A percentile compares a stretch with the other conserved stretches of the same genome.
These are phyloP conservation scores for Rhodotorula sp. DNA, from an alignment of 1,284 basidiomycete species.

Conservation along the genomic window DNA sequence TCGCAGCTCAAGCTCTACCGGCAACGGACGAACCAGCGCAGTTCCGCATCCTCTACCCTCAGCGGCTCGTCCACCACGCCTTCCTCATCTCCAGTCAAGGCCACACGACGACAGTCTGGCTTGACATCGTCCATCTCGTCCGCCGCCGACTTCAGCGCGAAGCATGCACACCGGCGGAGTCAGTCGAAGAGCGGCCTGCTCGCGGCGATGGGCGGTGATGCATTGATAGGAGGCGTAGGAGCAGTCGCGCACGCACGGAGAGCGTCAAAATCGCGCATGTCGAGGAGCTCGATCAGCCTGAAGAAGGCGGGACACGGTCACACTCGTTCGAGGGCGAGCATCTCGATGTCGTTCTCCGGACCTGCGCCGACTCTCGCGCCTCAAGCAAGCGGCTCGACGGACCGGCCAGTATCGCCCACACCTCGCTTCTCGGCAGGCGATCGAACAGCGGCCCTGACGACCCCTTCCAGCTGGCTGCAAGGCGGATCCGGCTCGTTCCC, in stretches of 20 bases:
- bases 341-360: slow-evolving; percentile 37
- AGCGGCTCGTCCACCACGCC: slow-evolving; percentile 7
- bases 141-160: slow-evolving; percentile 8
- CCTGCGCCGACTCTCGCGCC: slow-evolving; percentile 2
- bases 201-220: slow-evolving; percentile 10
- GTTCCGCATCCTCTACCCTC: slow-evolving; percentile 12
- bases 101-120: slow-evolving; percentile 12
- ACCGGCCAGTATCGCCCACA: not conserved
- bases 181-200: slow-evolving; percentile 32
- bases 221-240: slow-evolving; percentile 1
- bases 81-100: slow-evolving; percentile 9
- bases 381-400: not conserved
- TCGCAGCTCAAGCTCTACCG: slow-evolving; percentile 38
- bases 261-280: slow-evolving; percentile 22
- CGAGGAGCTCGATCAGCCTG: slow-evolving; percentile 31
- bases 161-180: slow-evolving; percentile 31
- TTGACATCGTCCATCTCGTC: slow-evolving; percentile 15
- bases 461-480: slow-evolving; percentile 23
- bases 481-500: not conserved
- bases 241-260: slow-evolving; percentile 16
- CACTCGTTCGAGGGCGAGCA: slow-evolving; percentile 34
- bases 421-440: not conserved
- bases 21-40: slow-evolving; percentile 32
- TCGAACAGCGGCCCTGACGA: not conserved
- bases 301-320: slow-evolving; percentile 32